Percentiles rank a stretch among this genome's conserved stretches.
Evolutionary conservation across 2,329 filamentous ascomycete genomes (phyloP).

Genomic region (Penicillium sp.): DNA sequence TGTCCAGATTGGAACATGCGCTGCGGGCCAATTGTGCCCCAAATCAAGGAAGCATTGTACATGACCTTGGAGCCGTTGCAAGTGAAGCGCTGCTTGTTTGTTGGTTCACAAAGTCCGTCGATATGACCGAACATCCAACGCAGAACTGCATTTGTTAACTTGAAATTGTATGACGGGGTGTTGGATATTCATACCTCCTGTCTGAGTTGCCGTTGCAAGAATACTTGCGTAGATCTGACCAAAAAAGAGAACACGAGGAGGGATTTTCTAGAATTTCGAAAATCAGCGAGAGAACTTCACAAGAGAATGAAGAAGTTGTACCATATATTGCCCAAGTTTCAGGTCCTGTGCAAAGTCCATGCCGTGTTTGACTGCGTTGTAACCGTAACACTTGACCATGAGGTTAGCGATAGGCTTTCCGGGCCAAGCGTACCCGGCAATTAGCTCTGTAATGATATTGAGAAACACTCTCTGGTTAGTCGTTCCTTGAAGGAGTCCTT

Average conservation of each 20-base stretch:
- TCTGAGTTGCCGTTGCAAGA: slow-evolving; percentile 34
- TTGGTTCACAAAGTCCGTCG: slow-evolving; percentile 26
- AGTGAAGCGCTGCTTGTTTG: slow-evolving; percentile 36
- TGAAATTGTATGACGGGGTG: not conserved
- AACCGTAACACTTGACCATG: slow-evolving; percentile 38
- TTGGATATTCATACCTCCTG: slow-evolving; percentile 26
- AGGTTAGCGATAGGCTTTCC: slow-evolving; percentile 40
- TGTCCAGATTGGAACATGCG: slow-evolving; percentile 35
- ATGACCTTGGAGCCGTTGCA: slow-evolving; percentile 37
- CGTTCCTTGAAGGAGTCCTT: slow-evolving; percentile 39
- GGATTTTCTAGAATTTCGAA: slow-evolving; percentile 25
- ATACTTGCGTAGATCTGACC: slow-evolving; percentile 38
- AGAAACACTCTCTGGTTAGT: slow-evolving; percentile 34
- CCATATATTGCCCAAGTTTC: slow-evolving; percentile 38
- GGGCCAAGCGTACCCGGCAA: slow-evolving; percentile 36
- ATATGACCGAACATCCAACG: slow-evolving; percentile 37
- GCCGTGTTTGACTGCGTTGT: slow-evolving; percentile 37
- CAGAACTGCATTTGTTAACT: slow-evolving; percentile 21
- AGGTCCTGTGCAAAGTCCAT: slow-evolving; percentile 37
- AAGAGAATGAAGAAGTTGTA: not conserved
- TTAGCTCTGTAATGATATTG: slow-evolving; percentile 38
- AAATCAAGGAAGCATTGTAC: slow-evolving; percentile 37
- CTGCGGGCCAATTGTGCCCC: slow-evolving; percentile 37
- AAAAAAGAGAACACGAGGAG: slow-evolving; percentile 35
- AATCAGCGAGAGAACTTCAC: not conserved